These are phyloP conservation scores for Jacaranda mimosifolia DNA, from an alignment of 257 asterid genomes.

Conservation along the genomic window DNA sequence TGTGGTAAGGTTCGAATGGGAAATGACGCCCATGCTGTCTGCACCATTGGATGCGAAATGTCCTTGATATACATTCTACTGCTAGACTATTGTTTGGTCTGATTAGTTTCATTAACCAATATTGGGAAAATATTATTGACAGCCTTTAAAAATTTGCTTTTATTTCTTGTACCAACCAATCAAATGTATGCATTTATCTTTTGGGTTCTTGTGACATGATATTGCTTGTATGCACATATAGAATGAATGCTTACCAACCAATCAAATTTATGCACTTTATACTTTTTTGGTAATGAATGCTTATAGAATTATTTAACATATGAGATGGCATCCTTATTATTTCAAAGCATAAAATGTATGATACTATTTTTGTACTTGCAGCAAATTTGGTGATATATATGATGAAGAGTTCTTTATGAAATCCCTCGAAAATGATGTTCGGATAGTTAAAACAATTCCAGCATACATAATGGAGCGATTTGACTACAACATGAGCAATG, in stretches of 20 bases:
- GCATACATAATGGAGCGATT: constrained; percentile 88
- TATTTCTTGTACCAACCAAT: constrained; percentile 16
- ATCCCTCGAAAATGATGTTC: constrained; percentile 83
- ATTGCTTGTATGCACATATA: constrained; percentile 16
- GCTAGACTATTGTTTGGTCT: constrained; percentile 9
- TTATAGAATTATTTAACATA: constrained; percentile 15
- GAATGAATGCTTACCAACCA: not conserved
- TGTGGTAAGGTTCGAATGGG: constrained; percentile 1
- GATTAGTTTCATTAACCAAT: constrained; percentile 11
- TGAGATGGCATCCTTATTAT: constrained; percentile 24
- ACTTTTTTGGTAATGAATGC: not conserved
- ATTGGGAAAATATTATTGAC: constrained; percentile 1
- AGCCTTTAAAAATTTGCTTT: constrained; percentile 7
- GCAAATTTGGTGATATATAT: constrained; percentile 92
- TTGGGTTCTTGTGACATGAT: constrained; percentile 7
- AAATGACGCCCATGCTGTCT: constrained; percentile 1
- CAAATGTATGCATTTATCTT: constrained; percentile 6
- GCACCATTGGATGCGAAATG: not conserved
- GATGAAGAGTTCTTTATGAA: constrained; percentile 86
- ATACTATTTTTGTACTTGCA: constrained; percentile 52
- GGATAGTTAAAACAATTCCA: constrained; percentile 73
- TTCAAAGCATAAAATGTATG: constrained; percentile 35
- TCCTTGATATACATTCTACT: constrained; percentile 18
- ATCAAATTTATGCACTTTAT: not conserved
- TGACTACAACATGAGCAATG: constrained; percentile 86